Base-by-base conservation (phyloP, 2,329 filamentous ascomycete species). In the Rhynchosporium agropyri region DNA sequence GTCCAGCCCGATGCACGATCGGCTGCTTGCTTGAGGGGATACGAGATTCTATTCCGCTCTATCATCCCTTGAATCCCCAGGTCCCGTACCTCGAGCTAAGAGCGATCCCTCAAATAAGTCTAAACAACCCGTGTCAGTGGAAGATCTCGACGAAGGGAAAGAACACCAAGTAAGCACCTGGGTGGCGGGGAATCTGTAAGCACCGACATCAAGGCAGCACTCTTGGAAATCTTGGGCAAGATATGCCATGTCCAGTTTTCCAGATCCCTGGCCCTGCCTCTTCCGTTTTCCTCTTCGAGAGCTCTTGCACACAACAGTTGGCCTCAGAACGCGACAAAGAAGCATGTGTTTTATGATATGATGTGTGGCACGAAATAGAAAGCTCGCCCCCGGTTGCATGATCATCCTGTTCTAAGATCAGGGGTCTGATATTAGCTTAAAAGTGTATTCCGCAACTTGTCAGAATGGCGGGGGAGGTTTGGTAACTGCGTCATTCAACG, bases 341-440 rank as follows among this genome's bases (percentile, higher is more conserved):
- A 46, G 29, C 42, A 48, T 38, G 13, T 48, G 33, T 38, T 57
- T 10, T 20, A 20, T 20, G 20, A 20, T 20, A 28, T 46, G 33
- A 29, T 29, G 29, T 40, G 45, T 40, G 56, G 45, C 43, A 58
- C 56, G 45, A 58, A 49, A 58, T 40, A 58, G 56, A 49, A 58
- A 40, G 4, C 6, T 55, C 31, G n/a, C 43, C 56, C 56, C 45
- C 2, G 15, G 26, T 28, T 58, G 43, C 28, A 42, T 54, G 51
- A 43, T n/a, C 29, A 13, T 45, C 36, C 40, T 33, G 13, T 26
- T 26, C 54, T 56, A 31, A 56, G 53, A 38, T 50, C 45, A 49
- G 31, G 56, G 54, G 20, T 29, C n/a, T 28, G 10, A 40, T 38
- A 49, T 12, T 58, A 45, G 56, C 43, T 58, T 58, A 58, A 29